Percentiles rank a stretch among this genome's conserved stretches.
phyloP scores from a whole-genome alignment of 1,284 basidiomycete species.

The Rhodotorula sp. region DNA sequence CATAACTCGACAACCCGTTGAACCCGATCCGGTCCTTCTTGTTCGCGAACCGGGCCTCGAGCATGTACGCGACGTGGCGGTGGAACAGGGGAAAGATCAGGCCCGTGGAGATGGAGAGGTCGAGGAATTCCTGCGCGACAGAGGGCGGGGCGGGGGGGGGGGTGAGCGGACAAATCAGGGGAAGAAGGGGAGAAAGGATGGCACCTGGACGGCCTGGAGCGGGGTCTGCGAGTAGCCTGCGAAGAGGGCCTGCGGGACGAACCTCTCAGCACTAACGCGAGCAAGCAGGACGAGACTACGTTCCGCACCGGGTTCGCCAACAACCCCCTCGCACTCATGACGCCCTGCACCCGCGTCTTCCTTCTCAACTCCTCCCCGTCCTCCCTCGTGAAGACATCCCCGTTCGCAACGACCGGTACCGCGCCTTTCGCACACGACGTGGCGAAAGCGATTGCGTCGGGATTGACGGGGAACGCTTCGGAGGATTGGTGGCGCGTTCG shows the following conservation, averaged over 20 bases:
- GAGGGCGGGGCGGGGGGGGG: conserved; percentile 2
- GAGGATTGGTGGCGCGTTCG: conserved; percentile 58
- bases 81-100: conserved; percentile 56
- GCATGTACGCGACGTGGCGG: conserved; percentile 58
- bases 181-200: background rate
- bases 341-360: conserved; percentile 55
- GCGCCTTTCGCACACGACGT: conserved; percentile 54
- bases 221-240: conserved; percentile 57
- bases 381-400: conserved; percentile 56
- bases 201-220: conserved; percentile 52
- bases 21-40: conserved; percentile 55
- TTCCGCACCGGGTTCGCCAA: conserved; percentile 57
- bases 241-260: conserved; percentile 54
- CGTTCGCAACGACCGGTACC: conserved; percentile 59
- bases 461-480: conserved; percentile 55
- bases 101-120: conserved; percentile 53
- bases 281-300: background rate
- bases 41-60: conserved; percentile 53
- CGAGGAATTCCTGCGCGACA: conserved; percentile 50
- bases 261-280: background rate
- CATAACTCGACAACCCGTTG: conserved; percentile 54
- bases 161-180: background rate
- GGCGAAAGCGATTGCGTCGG: conserved; percentile 57
- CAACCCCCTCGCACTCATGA: conserved; percentile 61
- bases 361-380: conserved; percentile 54